phyloP scores from a whole-genome alignment of 352 stramenopile species.

The Thalassiosira exigua region DNA sequence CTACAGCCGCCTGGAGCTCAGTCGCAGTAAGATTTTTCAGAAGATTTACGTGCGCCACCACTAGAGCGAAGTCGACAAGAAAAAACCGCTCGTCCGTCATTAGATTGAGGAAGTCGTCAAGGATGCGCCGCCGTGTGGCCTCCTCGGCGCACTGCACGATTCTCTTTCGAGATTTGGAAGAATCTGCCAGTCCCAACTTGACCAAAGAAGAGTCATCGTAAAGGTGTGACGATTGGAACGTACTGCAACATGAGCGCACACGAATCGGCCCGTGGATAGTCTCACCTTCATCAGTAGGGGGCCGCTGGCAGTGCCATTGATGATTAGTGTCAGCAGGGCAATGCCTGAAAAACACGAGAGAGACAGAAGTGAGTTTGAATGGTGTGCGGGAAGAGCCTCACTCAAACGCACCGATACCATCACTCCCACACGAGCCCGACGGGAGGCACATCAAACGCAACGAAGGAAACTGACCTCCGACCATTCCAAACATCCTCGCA shows the following conservation, averaged over 20 bases:
- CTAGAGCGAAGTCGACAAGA: constrained; percentile 56
- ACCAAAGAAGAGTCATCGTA: constrained; percentile 7
- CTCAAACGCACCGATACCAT: neutral
- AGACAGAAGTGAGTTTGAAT: neutral
- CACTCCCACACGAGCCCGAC: too few relatives aligned
- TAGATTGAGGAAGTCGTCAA: constrained; percentile 51
- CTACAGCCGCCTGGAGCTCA: constrained; percentile 22
- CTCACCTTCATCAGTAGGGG: constrained; percentile 62
- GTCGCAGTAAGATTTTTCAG: constrained; percentile 18
- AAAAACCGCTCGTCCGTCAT: constrained; percentile 52
- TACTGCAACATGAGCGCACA: constrained; percentile 30
- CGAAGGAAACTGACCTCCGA: constrained; percentile 28
- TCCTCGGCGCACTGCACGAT: neutral
- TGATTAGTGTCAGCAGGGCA: constrained; percentile 72
- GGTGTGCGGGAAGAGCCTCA: neutral
- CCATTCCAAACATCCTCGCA: constrained; percentile 48
- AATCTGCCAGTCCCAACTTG: constrained; percentile 10
- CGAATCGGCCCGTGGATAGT: constrained; percentile 50
- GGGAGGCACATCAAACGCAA: too few relatives aligned
- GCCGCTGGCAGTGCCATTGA: constrained; percentile 64
- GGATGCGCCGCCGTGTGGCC: constrained; percentile 9
- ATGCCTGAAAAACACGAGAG: constrained; percentile 42
- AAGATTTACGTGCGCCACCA: constrained; percentile 55
- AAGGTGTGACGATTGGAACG: constrained; percentile 1
- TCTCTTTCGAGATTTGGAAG: neutral